phyloP scores from a whole-genome alignment of 352 stramenopile species.

The Pythium vanterpoolii region DNA sequence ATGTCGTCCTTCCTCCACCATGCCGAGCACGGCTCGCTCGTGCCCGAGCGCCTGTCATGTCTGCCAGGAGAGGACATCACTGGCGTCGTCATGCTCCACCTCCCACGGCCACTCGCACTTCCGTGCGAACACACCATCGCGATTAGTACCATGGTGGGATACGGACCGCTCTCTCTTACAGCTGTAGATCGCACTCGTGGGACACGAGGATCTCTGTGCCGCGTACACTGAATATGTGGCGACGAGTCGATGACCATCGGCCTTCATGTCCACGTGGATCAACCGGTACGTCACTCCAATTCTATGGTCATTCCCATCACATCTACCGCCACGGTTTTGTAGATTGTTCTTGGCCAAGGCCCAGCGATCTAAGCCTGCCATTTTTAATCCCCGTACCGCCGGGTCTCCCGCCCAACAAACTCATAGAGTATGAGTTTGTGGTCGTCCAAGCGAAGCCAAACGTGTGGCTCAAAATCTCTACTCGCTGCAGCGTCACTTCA shows the following conservation, averaged over 20 bases:
- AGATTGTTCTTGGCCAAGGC: background rate
- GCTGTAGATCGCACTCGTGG: background rate
- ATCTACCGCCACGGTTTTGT: background rate
- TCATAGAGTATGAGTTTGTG: background rate
- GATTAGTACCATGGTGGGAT: too few relatives aligned
- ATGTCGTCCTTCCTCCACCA: background rate
- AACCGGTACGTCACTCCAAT: background rate
- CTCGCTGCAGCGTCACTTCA: background rate
- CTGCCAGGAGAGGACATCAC: background rate
- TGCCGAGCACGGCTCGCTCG: background rate
- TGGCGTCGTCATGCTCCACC: background rate
- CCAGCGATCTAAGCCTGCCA: background rate
- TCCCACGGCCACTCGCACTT: background rate
- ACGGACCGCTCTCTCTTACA: background rate
- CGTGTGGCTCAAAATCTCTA: background rate
- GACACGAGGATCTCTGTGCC: background rate
- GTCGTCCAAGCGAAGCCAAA: background rate
- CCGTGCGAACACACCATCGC: background rate
- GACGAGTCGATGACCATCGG: background rate
- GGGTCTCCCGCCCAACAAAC: background rate
- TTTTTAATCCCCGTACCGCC: background rate
- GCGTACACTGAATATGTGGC: background rate
- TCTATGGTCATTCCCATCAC: background rate
- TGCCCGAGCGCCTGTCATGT: background rate
- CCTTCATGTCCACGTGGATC: background rate